Evolutionary conservation across 1,139 yeast genomes (phyloP).

Genomic region (Diutina mesorugosa): DNA sequence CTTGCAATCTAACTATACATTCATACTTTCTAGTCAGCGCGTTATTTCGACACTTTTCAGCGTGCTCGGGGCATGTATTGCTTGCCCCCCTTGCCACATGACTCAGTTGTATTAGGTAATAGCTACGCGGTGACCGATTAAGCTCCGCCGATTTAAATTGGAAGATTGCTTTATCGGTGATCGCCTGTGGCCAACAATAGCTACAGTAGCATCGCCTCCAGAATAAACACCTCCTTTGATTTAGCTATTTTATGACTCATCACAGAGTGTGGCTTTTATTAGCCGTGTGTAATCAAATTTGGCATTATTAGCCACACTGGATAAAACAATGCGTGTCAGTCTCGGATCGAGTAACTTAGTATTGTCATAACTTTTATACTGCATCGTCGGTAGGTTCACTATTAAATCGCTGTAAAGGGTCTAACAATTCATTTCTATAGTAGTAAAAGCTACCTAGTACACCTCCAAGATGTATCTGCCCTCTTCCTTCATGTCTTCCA

Average conservation of each 20-base stretch:
- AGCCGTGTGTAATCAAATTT: no score
- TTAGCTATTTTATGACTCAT: neutral
- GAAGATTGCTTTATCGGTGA: neutral
- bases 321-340: no score
- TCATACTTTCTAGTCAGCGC: neutral
- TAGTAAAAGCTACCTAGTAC: constrained; percentile 29
- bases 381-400: neutral
- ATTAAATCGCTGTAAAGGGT: neutral
- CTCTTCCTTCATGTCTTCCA: constrained; percentile 87
- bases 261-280: no score
- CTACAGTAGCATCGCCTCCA: neutral
- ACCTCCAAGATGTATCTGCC: constrained; percentile 93
- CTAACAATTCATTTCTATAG: neutral
- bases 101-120: neutral
- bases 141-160: neutral
- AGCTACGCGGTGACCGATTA: neutral
- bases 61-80: neutral
- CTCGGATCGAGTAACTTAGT: no score
- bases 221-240: neutral
- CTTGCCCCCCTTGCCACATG: neutral
- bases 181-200: neutral
- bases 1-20: neutral
- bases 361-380: no score
- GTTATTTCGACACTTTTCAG: neutral
- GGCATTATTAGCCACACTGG: no score